Percentiles rank a stretch among this genome's conserved stretches.
Evolutionary conservation across 2,329 filamentous ascomycete genomes (phyloP).

Genomic region (Neonectria punicea): DNA sequence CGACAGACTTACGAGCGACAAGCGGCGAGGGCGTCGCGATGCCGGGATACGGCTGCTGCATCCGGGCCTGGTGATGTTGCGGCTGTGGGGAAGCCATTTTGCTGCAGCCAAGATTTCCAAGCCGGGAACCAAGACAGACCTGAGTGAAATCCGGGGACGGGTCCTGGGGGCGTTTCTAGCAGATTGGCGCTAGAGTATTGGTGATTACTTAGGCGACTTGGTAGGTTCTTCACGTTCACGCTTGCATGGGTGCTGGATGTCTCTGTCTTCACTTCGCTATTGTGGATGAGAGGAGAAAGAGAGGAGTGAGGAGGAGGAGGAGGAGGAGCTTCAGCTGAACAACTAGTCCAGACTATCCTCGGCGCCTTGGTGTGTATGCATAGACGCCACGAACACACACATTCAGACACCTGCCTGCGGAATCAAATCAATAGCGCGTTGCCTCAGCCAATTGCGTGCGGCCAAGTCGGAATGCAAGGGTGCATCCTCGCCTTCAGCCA

Average conservation of each 20-base stretch:
- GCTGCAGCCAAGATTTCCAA: not conserved
- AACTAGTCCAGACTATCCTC: too few species aligned
- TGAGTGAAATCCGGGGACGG: not conserved
- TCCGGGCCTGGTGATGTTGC: slow-evolving; percentile 12
- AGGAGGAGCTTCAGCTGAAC: not conserved
- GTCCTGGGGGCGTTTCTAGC: not conserved
- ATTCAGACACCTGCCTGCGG: not conserved
- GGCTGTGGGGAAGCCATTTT: slow-evolving; percentile 13
- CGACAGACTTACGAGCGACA: slow-evolving; percentile 1
- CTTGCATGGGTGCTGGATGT: not conserved
- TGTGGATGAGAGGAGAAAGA: not conserved
- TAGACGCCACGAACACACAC: not conserved
- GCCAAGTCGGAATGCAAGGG: not conserved
- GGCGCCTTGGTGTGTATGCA: too few species aligned
- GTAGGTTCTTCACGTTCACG: not conserved
- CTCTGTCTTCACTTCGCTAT: not conserved
- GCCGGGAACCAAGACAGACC: not conserved
- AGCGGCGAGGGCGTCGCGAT: slow-evolving; percentile 13
- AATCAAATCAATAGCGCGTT: not conserved
- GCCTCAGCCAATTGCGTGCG: not conserved
- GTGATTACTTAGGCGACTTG: not conserved
- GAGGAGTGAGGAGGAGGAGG: not conserved
- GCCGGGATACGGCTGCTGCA: slow-evolving; percentile 9
- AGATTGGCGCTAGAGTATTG: not conserved
- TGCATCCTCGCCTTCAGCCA: not conserved